Evolutionary conservation across 768 basidiomycete genomes (phyloP), one percentile per base, ranked within the genome.

Genomic region (Agaricus sinodeliciosus): DNA sequence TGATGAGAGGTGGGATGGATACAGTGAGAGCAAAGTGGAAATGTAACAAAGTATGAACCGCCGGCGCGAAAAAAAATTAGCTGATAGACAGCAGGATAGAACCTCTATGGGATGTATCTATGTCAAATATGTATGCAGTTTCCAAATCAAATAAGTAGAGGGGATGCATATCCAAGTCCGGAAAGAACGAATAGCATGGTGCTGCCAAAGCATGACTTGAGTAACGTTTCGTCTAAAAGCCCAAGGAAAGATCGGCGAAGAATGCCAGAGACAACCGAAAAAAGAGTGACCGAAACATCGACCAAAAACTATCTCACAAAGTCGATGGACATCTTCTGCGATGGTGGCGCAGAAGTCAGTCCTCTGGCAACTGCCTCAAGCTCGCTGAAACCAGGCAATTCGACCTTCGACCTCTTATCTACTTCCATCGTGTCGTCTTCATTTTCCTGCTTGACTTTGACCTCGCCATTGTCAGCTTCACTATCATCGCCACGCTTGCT

Each of bases 331-430:
- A 59, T 59, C 51, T 59, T 60, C 41, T 55, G 56, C 18, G 62
- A 50, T 27, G 55, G 49, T 18, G 58, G 43, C 15, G 54, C 12
- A 36, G 50, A 44, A 46, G 46, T 44, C 16, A 53, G 34, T 4
- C 51, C 57, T 31, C 65, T 58, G n/a, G 73, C 59, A 41, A 80
- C 82, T 51, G 81, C 81, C 61, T 82, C 81, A 55, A 85, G 80
- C 68, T 79, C 74, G 59, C 77, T 79, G 64, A 85, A 85, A 11
- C 79, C 74, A 2, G 83, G 83, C 55, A 85, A 64, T 65, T 78
- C 82, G 16, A 84, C 70, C 57, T 69, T 71, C 59, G 46, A 65
- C 57, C 55, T 54, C 18, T 55, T 37, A 35, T 58, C 31, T 34
- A n/a, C 31, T 16, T 28, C 31, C 45, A 31, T 47, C 11, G 27